Percentiles rank a stretch among this genome's conserved stretches.
Evolutionary conservation across 306 rosid species (phyloP).

Genomic region (Sindora glabra): DNA sequence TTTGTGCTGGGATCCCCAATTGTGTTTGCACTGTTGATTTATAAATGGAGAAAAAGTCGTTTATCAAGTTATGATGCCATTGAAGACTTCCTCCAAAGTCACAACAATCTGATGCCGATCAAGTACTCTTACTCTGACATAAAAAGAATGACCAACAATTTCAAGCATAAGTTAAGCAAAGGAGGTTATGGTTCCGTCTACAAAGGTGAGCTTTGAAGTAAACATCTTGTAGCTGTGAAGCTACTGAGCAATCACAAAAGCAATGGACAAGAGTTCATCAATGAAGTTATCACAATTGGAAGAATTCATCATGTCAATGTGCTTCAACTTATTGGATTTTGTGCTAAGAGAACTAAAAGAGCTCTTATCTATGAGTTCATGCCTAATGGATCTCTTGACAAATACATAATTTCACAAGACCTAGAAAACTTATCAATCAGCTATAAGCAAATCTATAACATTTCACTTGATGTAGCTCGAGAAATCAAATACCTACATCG

Average conservation of each 20-base stretch:
- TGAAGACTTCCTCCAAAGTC: too few species aligned
- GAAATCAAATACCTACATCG: slow-evolving; percentile 7
- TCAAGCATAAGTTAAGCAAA: not conserved
- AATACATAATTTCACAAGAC: not conserved
- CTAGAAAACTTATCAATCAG: not conserved
- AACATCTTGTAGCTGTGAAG: too few species aligned
- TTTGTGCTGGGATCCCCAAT: too few species aligned
- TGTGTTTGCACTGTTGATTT: not conserved
- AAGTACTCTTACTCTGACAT: too few species aligned
- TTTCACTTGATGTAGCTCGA: slow-evolving; percentile 9
- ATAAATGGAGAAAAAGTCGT: not conserved
- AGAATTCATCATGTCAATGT: slow-evolving; percentile 10
- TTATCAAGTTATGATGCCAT: too few species aligned
- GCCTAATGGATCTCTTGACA: slow-evolving; percentile 16
- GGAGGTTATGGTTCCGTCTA: slow-evolving; percentile 10
- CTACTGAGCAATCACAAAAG: too few species aligned
- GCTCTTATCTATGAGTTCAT: slow-evolving; percentile 14
- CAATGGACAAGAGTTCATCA: slow-evolving; percentile 13
- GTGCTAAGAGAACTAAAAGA: slow-evolving; percentile 8
- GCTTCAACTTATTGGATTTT: slow-evolving; percentile 8
- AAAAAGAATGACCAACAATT: too few species aligned
- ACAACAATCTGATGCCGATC: too few species aligned
- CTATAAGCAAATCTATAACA: not conserved
- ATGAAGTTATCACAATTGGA: slow-evolving; percentile 13
- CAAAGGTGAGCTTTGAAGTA: not conserved